These are phyloP conservation scores for Mortierella antarctica DNA, from an alignment of 192 early-diverging fungal genomes.

Conservation along the genomic window DNA sequence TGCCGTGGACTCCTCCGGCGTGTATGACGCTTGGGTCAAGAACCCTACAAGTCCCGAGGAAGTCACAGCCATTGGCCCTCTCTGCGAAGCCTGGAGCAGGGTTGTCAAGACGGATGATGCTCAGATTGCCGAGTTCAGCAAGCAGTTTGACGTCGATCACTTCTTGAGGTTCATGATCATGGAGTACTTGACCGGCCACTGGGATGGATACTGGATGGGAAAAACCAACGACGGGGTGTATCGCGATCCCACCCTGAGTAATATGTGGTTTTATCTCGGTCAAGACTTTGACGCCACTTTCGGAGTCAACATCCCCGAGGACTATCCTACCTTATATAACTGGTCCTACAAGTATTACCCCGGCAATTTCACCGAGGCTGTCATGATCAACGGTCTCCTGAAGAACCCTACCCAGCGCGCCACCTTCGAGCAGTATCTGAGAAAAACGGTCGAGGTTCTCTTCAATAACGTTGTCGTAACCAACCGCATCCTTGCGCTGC, in stretches of 20 bases:
- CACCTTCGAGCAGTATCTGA: conserved; percentile 57
- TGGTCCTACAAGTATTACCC: conserved; percentile 55
- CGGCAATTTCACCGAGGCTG: conserved; percentile 34
- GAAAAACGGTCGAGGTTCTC: conserved; percentile 50
- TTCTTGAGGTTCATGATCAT: conserved; percentile 62
- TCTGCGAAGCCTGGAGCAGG: conserved; percentile 29
- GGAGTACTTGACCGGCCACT: conserved; percentile 59
- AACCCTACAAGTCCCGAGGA: conserved; percentile 43
- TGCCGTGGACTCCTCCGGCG: conserved; percentile 32
- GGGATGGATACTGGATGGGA: conserved; percentile 62
- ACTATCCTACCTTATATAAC: conserved; percentile 14
- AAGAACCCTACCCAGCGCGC: conserved; percentile 41
- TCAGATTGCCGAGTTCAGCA: conserved; percentile 33
- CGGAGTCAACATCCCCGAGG: conserved; percentile 54
- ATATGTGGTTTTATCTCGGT: conserved; percentile 56
- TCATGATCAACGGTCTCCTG: conserved; percentile 59
- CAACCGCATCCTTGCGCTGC: conserved; percentile 49
- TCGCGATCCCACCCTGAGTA: conserved; percentile 48
- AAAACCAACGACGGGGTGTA: conserved; percentile 61
- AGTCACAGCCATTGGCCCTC: conserved; percentile 23
- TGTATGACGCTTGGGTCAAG: conserved; percentile 17
- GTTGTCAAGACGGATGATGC: conserved; percentile 45
- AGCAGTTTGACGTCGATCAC: conserved; percentile 48
- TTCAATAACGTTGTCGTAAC: conserved; percentile 60
- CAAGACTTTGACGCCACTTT: conserved; percentile 65